A percentile compares a stretch with the other conserved stretches of the same genome.
These are phyloP conservation scores for Pterocarpus macrocarpus DNA, from an alignment of 306 rosid genomes.

Conservation along the genomic window DNA sequence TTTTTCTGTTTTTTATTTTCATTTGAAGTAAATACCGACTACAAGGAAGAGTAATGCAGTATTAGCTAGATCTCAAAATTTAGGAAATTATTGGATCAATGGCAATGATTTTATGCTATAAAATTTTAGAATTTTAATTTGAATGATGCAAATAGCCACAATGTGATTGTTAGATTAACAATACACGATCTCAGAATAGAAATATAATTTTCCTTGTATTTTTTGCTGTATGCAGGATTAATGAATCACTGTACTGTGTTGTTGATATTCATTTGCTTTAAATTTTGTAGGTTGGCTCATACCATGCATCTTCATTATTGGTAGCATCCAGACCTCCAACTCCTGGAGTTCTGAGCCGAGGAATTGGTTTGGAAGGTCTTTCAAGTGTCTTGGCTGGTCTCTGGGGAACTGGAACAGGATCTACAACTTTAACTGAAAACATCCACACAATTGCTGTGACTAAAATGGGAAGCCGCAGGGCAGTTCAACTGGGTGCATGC, in stretches of 20 bases:
- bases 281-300: slow-evolving; percentile 87
- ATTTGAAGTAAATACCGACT: background rate
- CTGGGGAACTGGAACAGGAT: slow-evolving; percentile 99
- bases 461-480: slow-evolving; percentile 99
- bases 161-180: slow-evolving; percentile 23
- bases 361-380: slow-evolving; percentile 96
- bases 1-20: background rate
- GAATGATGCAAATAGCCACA: slow-evolving; percentile 6
- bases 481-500: slow-evolving; percentile 94
- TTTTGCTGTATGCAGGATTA: slow-evolving; percentile 37
- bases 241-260: slow-evolving; percentile 32
- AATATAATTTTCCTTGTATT: background rate
- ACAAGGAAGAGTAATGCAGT: background rate
- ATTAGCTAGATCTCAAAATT: slow-evolving; percentile 5
- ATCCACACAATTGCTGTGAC: slow-evolving; percentile 97
- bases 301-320: slow-evolving; percentile 94
- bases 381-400: slow-evolving; percentile 93
- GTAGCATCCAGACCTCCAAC: slow-evolving; percentile 99
- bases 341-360: slow-evolving; percentile 94
- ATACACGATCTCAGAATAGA: slow-evolving; percentile 30
- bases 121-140: background rate
- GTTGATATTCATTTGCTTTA: slow-evolving; percentile 50
- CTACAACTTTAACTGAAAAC: slow-evolving; percentile 92
- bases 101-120: background rate
- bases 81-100: background rate